Evolutionary conservation across 176 grass and related monocot genomes (phyloP).

Genomic region (Oropetium thomaeum): DNA sequence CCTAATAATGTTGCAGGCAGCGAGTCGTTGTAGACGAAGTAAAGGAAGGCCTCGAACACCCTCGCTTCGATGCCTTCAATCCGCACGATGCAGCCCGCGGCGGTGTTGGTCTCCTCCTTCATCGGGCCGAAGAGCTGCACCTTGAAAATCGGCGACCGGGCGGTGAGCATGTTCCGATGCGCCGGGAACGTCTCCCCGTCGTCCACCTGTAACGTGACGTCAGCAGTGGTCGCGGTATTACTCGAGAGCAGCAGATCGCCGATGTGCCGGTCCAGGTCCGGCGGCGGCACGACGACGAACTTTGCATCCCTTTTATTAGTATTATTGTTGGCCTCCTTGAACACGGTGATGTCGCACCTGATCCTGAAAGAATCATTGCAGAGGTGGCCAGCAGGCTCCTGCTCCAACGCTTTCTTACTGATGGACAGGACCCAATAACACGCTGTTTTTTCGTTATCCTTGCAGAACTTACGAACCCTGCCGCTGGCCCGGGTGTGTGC

Average conservation of each 20-base stretch:
- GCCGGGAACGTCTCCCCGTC: background rate
- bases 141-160: conserved; percentile 14
- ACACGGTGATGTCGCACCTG: background rate
- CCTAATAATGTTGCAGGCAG: conserved; percentile 5
- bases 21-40: conserved; percentile 43
- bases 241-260: background rate
- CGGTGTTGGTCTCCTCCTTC: background rate
- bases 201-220: background rate
- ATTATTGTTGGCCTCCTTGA: background rate
- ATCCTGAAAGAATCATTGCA: background rate
- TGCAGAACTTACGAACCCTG: background rate
- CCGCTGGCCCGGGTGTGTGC: background rate
- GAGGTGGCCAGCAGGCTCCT: background rate
- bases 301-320: too few species aligned
- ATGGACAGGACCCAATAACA: too few species aligned
- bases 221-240: too few species aligned
- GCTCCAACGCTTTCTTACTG: background rate
- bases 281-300: background rate
- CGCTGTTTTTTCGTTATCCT: too few species aligned
- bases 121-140: background rate
- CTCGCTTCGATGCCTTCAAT: background rate
- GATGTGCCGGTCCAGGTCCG: conserved; percentile 4
- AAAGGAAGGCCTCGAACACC: conserved; percentile 31
- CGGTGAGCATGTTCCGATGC: conserved; percentile 18
- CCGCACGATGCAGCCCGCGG: background rate